Evolutionary conservation across 2,329 filamentous ascomycete genomes (phyloP).

Genomic region (Phialophora macrospora): DNA sequence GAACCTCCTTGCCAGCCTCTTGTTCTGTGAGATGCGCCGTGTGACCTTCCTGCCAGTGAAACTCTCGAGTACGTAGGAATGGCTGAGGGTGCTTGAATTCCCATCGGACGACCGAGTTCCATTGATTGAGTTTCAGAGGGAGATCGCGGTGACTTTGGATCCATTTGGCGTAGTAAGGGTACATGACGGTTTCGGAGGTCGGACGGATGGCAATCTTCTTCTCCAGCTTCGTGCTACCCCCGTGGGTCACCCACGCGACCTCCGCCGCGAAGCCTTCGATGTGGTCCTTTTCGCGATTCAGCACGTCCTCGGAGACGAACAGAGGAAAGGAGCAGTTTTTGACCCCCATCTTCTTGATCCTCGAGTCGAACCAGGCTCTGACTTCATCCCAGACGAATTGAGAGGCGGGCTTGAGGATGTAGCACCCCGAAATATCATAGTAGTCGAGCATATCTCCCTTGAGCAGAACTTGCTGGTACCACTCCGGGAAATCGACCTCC

Average conservation of each 20-base stretch:
- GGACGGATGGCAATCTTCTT: slow-evolving; percentile 73
- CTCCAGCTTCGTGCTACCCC: slow-evolving; percentile 90
- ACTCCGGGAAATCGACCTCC: slow-evolving; percentile 83
- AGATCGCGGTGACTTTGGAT: slow-evolving; percentile 95
- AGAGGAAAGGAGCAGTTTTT: slow-evolving; percentile 97
- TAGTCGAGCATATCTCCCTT: slow-evolving; percentile 98
- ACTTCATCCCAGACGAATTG: slow-evolving; percentile 72
- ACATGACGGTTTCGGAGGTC: slow-evolving; percentile 82
- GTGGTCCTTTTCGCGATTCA: slow-evolving; percentile 88
- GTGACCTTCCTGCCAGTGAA: slow-evolving; percentile 98
- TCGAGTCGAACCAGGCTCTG: slow-evolving; percentile 60
- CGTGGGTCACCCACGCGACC: slow-evolving; percentile 61
- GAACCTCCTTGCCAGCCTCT: slow-evolving; percentile 80
- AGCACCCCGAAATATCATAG: slow-evolving; percentile 97
- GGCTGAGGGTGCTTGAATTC: slow-evolving; percentile 89
- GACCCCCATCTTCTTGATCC: slow-evolving; percentile 89
- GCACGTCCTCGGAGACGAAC: slow-evolving; percentile 88
- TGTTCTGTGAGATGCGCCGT: slow-evolving; percentile 86
- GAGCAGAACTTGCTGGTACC: slow-evolving; percentile 97
- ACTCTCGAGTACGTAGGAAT: slow-evolving; percentile 91
- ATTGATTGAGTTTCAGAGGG: slow-evolving; percentile 92
- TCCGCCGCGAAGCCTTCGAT: slow-evolving; percentile 95
- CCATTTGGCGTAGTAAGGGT: slow-evolving; percentile 95
- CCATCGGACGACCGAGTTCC: slow-evolving; percentile 96
- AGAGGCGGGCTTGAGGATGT: slow-evolving; percentile 79